Base-by-base conservation (phyloP, 805 yeast genomes). In the Kodamaea hsintzibuensis region DNA sequence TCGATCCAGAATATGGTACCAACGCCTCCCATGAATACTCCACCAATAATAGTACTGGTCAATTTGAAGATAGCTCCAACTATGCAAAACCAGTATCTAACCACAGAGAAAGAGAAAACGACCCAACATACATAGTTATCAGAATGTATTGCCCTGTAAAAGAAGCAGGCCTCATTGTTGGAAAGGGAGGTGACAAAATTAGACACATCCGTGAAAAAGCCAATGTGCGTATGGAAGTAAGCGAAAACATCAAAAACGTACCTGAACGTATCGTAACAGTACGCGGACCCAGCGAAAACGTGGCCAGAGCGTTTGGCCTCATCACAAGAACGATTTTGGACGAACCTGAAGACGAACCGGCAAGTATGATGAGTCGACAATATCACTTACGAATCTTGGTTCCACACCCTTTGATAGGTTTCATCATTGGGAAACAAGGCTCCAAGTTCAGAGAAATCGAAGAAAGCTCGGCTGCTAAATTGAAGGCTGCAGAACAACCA, bases 331-430 rank as follows among this genome's bases (percentile, higher is more conserved):
- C 86, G 3, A 78, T 90, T 3, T 72, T 82, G 55, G 86, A 83
- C 52, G 93, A 86, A 61, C 84, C 87, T 2, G 82, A 83, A 58
- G 85, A 83, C 56, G 80, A 76, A 55, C 83, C 89, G 2, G 85
- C 90, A 0, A 73, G 81, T 1, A 71, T 79, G 33, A 75, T 78
- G 49, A 82, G 89, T 22, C 72, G 74, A 57, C 82, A 78, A 50
- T 80, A 83, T 52, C 79, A 80, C 39, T 66, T 91, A 59, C 79
- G 84, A 59, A 61, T 90, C 13, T 71, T 91, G 50, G 78, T 91
- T 27, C 95, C 96, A 3, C 91, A 89, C 67, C 85, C 87, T 8
- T 71, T 88, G 65, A 88, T 89, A 76, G 96, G 96, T 0, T 87
- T 80, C 61, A 80, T 91, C 44, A 89, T 89, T 57, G 96, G 97